phyloP scores from a whole-genome alignment of 2,329 filamentous ascomycete species.

The Fonsecaea pedrosoi region DNA sequence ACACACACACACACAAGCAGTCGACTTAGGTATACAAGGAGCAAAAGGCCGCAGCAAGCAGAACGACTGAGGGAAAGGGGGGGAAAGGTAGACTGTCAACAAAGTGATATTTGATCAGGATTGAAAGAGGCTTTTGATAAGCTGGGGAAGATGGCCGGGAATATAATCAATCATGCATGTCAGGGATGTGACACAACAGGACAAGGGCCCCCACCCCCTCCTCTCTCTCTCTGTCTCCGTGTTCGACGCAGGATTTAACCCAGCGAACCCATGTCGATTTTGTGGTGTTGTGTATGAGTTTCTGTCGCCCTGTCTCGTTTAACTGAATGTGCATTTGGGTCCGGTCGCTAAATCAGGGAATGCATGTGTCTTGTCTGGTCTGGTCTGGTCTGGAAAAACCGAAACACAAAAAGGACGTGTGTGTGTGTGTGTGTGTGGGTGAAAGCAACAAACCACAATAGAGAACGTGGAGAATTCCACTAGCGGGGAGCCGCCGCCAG shows the following conservation, averaged over 20 bases:
- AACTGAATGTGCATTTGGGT: conserved; percentile 7
- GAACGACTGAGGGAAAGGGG: background rate
- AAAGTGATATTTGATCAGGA: conserved; percentile 1
- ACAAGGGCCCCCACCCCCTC: background rate
- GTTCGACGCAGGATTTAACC: background rate
- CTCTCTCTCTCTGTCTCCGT: too few relatives aligned
- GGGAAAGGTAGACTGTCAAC: background rate
- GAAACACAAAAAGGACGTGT: background rate
- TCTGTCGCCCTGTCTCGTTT: background rate
- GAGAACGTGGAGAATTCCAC: conserved; percentile 16
- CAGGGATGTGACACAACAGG: conserved; percentile 3
- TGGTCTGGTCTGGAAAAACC: conserved; percentile 7
- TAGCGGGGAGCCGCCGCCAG: conserved; percentile 16
- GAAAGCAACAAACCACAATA: conserved; percentile 7
- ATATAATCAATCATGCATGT: conserved; percentile 21
- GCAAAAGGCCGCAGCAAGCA: background rate
- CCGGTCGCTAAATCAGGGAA: background rate
- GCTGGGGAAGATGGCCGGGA: conserved; percentile 10
- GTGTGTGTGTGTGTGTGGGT: background rate
- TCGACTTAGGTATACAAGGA: background rate
- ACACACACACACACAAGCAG: conserved; percentile 1
- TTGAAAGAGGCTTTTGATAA: conserved; percentile 13
- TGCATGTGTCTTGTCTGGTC: background rate
- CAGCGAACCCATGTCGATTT: conserved; percentile 7
- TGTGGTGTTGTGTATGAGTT: background rate